Percentiles rank a stretch among this genome's conserved stretches.
phyloP scores from a whole-genome alignment of 768 basidiomycete genomes.

The Favolaschia claudopus region DNA sequence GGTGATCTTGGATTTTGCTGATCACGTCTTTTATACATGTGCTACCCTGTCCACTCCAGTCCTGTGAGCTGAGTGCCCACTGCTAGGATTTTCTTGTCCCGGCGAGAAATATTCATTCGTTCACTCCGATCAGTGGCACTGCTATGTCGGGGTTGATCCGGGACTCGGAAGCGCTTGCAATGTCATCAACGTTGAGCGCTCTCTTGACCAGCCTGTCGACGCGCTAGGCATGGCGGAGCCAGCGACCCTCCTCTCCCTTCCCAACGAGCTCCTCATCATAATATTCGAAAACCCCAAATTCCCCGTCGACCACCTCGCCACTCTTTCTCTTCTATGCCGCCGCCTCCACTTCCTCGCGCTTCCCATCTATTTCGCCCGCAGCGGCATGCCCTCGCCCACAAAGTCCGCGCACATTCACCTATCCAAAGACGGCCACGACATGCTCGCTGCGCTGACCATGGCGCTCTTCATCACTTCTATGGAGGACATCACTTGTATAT shows the following conservation, averaged over 20 bases:
- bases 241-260: conserved; percentile 16
- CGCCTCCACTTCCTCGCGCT: conserved; percentile 21
- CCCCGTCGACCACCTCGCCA: conserved; percentile 13
- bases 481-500: neutral
- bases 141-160: too few relatives aligned
- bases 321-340: conserved; percentile 11
- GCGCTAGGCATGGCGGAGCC: neutral
- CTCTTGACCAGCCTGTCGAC: neutral
- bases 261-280: conserved; percentile 22
- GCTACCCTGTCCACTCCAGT: too few relatives aligned
- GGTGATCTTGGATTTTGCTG: too few relatives aligned
- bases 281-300: conserved; percentile 24
- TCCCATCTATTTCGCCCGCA: conserved; percentile 25
- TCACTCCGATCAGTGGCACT: too few relatives aligned
- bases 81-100: too few relatives aligned
- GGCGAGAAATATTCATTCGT: too few relatives aligned
- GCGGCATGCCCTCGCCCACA: conserved; percentile 17
- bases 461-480: conserved; percentile 18
- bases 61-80: too few relatives aligned
- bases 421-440: conserved; percentile 12
- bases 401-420: conserved; percentile 14
- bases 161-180: too few relatives aligned
- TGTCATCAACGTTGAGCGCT: too few relatives aligned
- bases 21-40: too few relatives aligned
- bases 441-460: conserved; percentile 25